Evolutionary conservation across 2,329 filamentous ascomycete species (phyloP).

Genomic region (Aspergillus pseudotamarii): DNA sequence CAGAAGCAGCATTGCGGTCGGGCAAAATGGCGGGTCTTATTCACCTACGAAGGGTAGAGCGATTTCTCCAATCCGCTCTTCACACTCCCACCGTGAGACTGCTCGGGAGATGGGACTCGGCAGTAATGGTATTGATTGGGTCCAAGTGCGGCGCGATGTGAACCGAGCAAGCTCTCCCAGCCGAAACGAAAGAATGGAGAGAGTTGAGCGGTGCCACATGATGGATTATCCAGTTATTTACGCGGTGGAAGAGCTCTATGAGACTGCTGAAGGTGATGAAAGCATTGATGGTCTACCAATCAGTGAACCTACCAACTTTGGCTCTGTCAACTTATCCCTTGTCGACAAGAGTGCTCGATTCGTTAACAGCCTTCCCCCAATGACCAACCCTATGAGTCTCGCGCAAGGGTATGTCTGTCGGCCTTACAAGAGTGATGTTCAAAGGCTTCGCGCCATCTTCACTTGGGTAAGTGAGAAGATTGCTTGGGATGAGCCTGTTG

Average conservation of each 20-base stretch:
- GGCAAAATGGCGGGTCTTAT: conserved; percentile 50
- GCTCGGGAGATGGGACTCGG: conserved; percentile 72
- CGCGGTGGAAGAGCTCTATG: conserved; percentile 85
- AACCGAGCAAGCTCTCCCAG: conserved; percentile 94
- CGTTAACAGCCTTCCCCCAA: conserved; percentile 77
- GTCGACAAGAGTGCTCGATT: conserved; percentile 97
- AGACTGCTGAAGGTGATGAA: conserved; percentile 86
- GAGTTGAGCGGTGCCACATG: conserved; percentile 90
- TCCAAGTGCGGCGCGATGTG: conserved; percentile 94
- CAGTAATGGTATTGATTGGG: conserved; percentile 72
- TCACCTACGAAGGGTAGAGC: conserved; percentile 55
- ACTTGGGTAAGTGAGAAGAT: conserved; percentile 97
- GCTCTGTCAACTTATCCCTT: conserved; percentile 74
- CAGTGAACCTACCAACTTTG: conserved; percentile 79
- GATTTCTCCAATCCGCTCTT: conserved; percentile 42
- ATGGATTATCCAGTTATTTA: conserved; percentile 86
- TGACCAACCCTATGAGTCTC: conserved; percentile 77
- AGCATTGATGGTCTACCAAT: conserved; percentile 82
- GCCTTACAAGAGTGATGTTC: conserved; percentile 91
- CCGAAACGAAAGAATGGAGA: conserved; percentile 80
- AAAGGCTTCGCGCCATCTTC: conserved; percentile 90
- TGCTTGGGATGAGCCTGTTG: conserved; percentile 91
- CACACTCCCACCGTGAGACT: conserved; percentile 49
- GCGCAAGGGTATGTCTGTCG: conserved; percentile 92
- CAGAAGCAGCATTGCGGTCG: conserved; percentile 77